Conservation (phyloP, 2,329 filamentous ascomycete genomes). For the Monosporascus sp. region DNA sequence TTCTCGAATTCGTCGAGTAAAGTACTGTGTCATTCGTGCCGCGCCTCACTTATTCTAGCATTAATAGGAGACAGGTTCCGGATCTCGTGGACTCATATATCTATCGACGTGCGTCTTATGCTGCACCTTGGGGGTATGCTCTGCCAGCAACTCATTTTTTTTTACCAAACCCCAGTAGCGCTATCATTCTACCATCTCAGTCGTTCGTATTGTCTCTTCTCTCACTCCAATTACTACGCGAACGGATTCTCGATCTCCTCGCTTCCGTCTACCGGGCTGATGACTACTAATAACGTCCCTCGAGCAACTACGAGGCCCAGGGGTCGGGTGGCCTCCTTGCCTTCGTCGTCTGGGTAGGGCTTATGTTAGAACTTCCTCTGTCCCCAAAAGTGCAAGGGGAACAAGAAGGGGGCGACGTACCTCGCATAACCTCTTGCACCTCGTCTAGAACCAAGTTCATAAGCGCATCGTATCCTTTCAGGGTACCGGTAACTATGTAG, state of each 20-base stretch:
- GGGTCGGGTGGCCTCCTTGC: conserved; percentile 74
- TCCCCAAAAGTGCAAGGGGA: not conserved
- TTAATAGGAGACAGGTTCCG: too few species aligned
- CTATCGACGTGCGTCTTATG: too few species aligned
- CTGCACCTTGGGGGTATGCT: too few species aligned
- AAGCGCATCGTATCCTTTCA: conserved; percentile 94
- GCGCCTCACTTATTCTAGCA: too few species aligned
- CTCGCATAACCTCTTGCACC: conserved; percentile 82
- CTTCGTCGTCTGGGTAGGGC: conserved; percentile 70
- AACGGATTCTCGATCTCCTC: conserved; percentile 97
- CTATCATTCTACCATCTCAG: too few species aligned
- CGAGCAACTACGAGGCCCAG: conserved; percentile 86
- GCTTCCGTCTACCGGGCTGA: conserved; percentile 89
- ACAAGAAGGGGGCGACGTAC: conserved; percentile 41
- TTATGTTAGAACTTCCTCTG: not conserved
- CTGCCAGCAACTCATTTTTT: too few species aligned
- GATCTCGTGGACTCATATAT: too few species aligned
- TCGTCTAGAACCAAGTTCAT: conserved; percentile 98
- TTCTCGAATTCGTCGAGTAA: too few species aligned
- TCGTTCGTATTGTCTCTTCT: not conserved
- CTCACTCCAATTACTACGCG: conserved; percentile 61
- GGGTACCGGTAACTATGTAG: conserved; percentile 68
- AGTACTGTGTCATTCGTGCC: too few species aligned
- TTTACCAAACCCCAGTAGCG: too few species aligned
- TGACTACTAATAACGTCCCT: conserved; percentile 85